Conservation (phyloP, 257 asterid genomes). For the Anisodus acutangulus region DNA sequence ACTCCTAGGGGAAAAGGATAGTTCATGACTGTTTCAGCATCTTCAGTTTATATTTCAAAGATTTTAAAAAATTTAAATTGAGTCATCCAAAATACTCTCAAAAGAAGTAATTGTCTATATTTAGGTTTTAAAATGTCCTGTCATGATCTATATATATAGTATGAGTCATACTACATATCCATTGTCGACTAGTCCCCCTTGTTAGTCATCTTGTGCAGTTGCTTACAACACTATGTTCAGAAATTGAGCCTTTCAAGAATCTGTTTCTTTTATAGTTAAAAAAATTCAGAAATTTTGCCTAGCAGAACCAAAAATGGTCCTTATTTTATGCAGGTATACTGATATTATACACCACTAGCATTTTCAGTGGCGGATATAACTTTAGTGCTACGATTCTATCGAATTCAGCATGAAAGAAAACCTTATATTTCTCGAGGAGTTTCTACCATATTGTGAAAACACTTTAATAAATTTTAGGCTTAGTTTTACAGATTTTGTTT, state of each 20-base stretch:
- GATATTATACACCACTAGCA: background rate
- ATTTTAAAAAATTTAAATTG: too few species aligned
- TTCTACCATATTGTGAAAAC: background rate
- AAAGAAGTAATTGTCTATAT: background rate
- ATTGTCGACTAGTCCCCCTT: conserved; percentile 4
- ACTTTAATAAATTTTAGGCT: background rate
- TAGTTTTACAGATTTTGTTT: background rate
- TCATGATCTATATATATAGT: background rate
- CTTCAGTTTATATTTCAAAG: background rate
- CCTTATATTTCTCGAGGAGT: too few species aligned
- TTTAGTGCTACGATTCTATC: background rate
- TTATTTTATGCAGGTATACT: background rate
- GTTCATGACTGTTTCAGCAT: background rate
- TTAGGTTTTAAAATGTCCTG: background rate
- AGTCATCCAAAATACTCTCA: background rate
- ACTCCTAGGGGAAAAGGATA: too few species aligned
- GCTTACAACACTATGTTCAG: background rate
- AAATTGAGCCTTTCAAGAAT: conserved; percentile 24
- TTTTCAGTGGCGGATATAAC: background rate
- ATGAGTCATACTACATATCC: background rate
- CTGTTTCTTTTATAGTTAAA: background rate
- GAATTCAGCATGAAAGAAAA: too few species aligned
- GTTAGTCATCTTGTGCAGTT: background rate
- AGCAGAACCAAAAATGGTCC: conserved; percentile 15
- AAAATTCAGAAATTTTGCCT: background rate